A percentile compares a stretch with the other conserved stretches of the same genome.
phyloP scores from a whole-genome alignment of 225 moss, liverwort and hornwort genomes.

The Bryum argenteum region DNA sequence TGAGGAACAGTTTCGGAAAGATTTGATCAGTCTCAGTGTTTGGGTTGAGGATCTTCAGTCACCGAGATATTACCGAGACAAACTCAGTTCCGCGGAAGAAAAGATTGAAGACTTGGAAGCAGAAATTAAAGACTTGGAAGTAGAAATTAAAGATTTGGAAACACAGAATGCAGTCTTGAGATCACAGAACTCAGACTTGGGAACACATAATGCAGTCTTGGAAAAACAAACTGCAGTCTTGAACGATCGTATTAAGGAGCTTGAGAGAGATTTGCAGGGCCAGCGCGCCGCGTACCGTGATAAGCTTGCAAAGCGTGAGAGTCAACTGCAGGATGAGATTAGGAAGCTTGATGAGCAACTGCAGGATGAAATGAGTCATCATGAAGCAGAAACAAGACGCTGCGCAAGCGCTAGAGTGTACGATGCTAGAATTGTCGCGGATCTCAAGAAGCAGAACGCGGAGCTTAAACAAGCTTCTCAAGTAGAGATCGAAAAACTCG shows the following conservation, averaged over 20 bases:
- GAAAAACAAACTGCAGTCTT: not conserved
- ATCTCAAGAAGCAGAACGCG: not conserved
- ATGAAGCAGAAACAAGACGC: not conserved
- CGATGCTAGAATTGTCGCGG: not conserved
- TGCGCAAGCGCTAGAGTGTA: not conserved
- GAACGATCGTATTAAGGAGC: not conserved
- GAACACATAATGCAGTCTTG: too few species aligned
- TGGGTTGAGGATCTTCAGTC: slow-evolving; percentile 5
- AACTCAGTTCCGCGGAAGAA: not conserved
- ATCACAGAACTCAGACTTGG: too few species aligned
- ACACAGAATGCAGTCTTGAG: not conserved
- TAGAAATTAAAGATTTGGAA: too few species aligned
- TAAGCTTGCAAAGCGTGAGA: not conserved
- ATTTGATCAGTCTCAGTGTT: not conserved
- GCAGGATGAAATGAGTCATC: not conserved
- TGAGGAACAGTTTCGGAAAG: not conserved
- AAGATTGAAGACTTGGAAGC: not conserved
- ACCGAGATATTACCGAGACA: not conserved
- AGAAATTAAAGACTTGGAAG: not conserved
- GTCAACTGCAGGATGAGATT: not conserved
- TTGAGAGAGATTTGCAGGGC: not conserved
- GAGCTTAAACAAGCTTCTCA: slow-evolving; percentile 8
- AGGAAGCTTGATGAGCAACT: not conserved
- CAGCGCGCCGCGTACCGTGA: not conserved
- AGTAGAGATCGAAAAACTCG: slow-evolving; percentile 35